These are phyloP conservation scores for Lanmaoa pseudosensibilis DNA, from an alignment of 768 basidiomycete genomes.

Conservation along the genomic window DNA sequence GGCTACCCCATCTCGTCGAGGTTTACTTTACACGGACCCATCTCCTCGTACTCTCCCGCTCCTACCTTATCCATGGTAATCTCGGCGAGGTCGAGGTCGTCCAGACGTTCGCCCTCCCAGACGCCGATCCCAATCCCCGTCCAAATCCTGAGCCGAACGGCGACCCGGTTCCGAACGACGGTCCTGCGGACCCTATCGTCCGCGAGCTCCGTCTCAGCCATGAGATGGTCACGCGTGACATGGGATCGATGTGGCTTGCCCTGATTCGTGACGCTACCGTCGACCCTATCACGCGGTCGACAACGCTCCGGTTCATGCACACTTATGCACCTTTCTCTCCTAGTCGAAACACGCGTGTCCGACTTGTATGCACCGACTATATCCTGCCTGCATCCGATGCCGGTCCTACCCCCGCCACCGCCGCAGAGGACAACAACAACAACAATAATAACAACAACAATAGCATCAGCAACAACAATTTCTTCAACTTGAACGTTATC, in stretches of 20 bases:
- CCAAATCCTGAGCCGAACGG: not conserved
- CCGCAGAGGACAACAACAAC: not conserved
- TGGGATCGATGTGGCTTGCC: constrained; percentile 8
- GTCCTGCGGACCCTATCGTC: not conserved
- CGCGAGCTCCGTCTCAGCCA: constrained; percentile 24
- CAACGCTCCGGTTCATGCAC: constrained; percentile 25
- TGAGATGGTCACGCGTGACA: constrained; percentile 12
- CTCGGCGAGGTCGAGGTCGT: constrained; percentile 16
- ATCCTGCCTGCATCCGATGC: not conserved
- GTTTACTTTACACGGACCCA: constrained; percentile 15
- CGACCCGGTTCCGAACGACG: not conserved
- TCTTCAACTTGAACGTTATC: constrained; percentile 1
- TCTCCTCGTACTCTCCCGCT: constrained; percentile 17
- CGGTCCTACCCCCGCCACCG: not conserved
- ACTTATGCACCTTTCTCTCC: not conserved
- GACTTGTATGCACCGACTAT: constrained; percentile 21
- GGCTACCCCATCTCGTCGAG: constrained; percentile 21
- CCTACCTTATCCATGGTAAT: constrained; percentile 11
- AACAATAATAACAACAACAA: not conserved
- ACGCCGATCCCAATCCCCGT: not conserved
- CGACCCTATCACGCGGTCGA: constrained; percentile 10
- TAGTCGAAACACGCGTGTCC: not conserved
- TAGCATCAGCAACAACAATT: not conserved
- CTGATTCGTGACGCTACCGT: constrained; percentile 14
- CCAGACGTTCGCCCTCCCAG: constrained; percentile 23